Base-by-base conservation (phyloP, 306 rosid genomes). In the Trifolium dubium region DNA sequence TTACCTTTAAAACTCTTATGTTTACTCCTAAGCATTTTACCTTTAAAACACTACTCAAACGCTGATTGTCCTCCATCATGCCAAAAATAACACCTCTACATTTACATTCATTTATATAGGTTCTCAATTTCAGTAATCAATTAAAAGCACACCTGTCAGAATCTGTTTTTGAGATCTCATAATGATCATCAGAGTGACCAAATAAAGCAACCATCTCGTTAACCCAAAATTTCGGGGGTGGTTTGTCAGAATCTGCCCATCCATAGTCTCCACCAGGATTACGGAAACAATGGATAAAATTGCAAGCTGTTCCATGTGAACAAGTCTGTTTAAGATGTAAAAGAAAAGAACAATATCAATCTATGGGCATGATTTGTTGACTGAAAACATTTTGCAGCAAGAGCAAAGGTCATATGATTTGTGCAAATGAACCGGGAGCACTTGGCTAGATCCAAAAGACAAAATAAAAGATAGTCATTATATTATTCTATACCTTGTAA, bases 221-320 rank as follows among this genome's bases (percentile, higher is more conserved):
- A 71, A 89, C 76, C 98, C 98, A 94, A 88, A 77, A 87, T 55
- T 77, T 87, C 75, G 97, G 97, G 30, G 96, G 95, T 30, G 95
- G 90, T 85, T 77, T 89, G 79, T 93, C 98, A 67, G 83, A 77
- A 82, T 93, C 96, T 40, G 94, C 97, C 98, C 98, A 93, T 83
- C 87, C 97, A 86, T 93, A 93, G 75, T 93, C 94, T 46, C 92
- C 91, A 18, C 98, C 93, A 80, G 98, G 98, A 88, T 93, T 93
- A 44, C 80, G 89, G 80, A 93, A 89, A 85, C 97, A 89, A 77
- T 93, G 98, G 76, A 93, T 93, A 82, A 93, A 93, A 84, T 93
- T 93, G 89, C 97, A 93, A 29, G 97, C 88, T 28, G 90, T 85
- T 81, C 98, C 97, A 74, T 55, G 94, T 62, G 96, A 91, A 81